Evolutionary conservation across 768 basidiomycete species (phyloP).

Genomic region (Lactarius deliciosus): DNA sequence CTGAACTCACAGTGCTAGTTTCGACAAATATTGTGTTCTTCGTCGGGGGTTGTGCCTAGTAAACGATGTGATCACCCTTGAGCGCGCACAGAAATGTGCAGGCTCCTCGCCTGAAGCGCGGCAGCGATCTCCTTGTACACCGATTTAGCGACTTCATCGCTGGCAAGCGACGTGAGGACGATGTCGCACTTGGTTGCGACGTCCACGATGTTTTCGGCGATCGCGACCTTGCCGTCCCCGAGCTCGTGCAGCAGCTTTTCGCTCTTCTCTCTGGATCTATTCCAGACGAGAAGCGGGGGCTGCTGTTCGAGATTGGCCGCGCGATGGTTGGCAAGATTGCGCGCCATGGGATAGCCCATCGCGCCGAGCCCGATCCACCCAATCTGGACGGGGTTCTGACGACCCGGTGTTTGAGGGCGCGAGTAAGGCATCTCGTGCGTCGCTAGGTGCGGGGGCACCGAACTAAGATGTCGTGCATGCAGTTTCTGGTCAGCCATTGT

Average conservation of each 20-base stretch:
- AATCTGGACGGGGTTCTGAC: constrained; percentile 37
- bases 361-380: constrained; percentile 57
- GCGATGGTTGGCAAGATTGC: constrained; percentile 66
- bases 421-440: constrained; percentile 49
- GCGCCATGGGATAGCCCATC: constrained; percentile 77
- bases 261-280: constrained; percentile 63
- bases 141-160: constrained; percentile 65
- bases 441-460: constrained; percentile 17
- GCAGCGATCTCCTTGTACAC: constrained; percentile 62
- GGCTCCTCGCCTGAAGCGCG: constrained; percentile 51
- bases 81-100: neutral
- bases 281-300: constrained; percentile 69
- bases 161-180: constrained; percentile 69
- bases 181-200: constrained; percentile 51
- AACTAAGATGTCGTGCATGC: constrained; percentile 8
- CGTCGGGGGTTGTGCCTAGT: constrained; percentile 39
- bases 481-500: constrained; percentile 21
- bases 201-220: constrained; percentile 41
- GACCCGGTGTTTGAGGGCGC: constrained; percentile 53
- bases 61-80: neutral
- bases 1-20: constrained; percentile 68
- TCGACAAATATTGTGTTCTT: constrained; percentile 79
- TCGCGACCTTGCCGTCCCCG: constrained; percentile 52
- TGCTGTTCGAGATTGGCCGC: constrained; percentile 38
- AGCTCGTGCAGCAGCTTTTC: constrained; percentile 57